Percentiles rank a stretch among this genome's conserved stretches.
Evolutionary conservation across 345 rosid species (phyloP).

Genomic region (Eucalyptus lansdowneana): DNA sequence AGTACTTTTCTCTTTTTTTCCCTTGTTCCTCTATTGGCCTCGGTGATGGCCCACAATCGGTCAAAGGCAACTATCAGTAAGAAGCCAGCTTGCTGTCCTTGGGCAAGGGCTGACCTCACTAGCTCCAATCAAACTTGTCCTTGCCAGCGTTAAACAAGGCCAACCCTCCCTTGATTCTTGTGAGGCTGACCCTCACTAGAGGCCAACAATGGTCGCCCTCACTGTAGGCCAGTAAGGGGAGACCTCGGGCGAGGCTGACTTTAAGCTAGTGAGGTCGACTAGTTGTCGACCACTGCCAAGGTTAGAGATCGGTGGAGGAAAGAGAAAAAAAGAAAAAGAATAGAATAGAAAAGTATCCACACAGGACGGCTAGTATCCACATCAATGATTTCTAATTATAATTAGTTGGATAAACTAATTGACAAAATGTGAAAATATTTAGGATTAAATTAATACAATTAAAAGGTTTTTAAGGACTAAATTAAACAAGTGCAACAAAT

Average conservation of each 20-base stretch:
- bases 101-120: too few relatives aligned
- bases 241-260: neutral
- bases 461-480: neutral
- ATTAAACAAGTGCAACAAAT: neutral
- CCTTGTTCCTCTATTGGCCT: neutral
- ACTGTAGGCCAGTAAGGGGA: neutral
- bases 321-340: neutral
- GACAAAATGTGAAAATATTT: neutral
- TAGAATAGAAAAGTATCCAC: too few relatives aligned
- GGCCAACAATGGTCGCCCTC: neutral
- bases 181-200: neutral
- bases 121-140: too few relatives aligned
- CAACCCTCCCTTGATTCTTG: neutral
- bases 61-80: too few relatives aligned
- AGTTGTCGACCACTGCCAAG: neutral
- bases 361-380: fast-evolving
- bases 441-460: neutral
- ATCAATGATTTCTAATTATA: neutral
- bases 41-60: neutral
- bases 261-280: neutral
- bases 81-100: too few relatives aligned
- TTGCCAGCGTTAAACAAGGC: neutral
- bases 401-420: neutral
- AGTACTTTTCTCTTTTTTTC: neutral
- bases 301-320: neutral